Base-by-base conservation (phyloP, 345 rosid species). In the Sisymbrium altissimum region DNA sequence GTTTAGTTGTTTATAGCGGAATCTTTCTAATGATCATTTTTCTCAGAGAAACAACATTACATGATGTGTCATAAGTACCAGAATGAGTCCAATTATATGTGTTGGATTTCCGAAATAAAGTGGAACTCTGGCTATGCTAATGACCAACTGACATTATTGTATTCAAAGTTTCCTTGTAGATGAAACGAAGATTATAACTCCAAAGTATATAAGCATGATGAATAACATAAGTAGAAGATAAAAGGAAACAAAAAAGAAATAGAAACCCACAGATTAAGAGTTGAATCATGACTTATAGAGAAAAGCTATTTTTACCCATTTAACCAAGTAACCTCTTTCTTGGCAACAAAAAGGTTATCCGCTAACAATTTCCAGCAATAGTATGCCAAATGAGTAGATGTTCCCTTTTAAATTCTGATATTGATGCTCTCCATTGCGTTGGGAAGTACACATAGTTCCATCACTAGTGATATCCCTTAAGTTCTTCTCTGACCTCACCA, bases 101-200 rank as follows among this genome's bases (percentile, higher is more conserved):
- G 74, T 78, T 0, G 91, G 91, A n/a, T 80, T 81, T 62, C 84
- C 87, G 45, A 70, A 73, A 79, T 88, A 91, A 67, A 94, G 90
- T 29, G 98, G 98, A 81, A 94, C 95, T 82, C 98, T n/a, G n/a
- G n/a, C n/a, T n/a, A n/a, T 82, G 81, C 98, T 94, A n/a, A 75
- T 91, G 98, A 48, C 98, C 98, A 86, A 72, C 84, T 40, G 93
- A 81, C 95, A 94, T 94, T 71, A 23, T 23, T 29, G 81, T 83
- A 81, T 91, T 91, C 81, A 94, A 70, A 9, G 87, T 84, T 39
- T 89, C 96, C 91, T 96, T 94, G 83, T 65, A n/a, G n/a, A n/a
- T n/a, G n/a, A n/a, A n/a, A n/a, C n/a, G n/a, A n/a, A 58, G 65
- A 29, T 74, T 27, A 66, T 12, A 70, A 48, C 17, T 9, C 35